Evolutionary conservation across 257 asterid species (phyloP), one percentile per base, ranked within the genome.

Genomic region (Jacaranda mimosifolia): DNA sequence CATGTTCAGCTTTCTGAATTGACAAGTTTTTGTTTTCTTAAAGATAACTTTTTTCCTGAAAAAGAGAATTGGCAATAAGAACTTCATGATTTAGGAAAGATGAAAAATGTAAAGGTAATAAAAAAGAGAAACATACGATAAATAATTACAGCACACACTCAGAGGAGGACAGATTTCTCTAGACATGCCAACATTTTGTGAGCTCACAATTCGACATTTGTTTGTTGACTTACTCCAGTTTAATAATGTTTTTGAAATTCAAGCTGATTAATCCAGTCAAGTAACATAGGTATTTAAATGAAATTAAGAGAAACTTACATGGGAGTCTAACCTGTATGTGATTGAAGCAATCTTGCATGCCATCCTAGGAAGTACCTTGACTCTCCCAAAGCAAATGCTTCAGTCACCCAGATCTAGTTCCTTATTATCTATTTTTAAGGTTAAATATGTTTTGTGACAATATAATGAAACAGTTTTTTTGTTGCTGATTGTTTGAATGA

Each of bases 401-500:
- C 3, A 45, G 17, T 13, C 59, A 9, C 68, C 62, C 48, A 46
- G 39, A 71, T 71, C 40, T 7, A 48, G 59, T 56, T 18, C 19
- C 49, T 58, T 60, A 39, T 38, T 2, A 36, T 45, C 42, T 6
- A 9, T 39, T 52, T 45, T 39, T 26, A 26, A 26, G 43, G 38
- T 67, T 68, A 18, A 43, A 45, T 18, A 19, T 55, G n/a, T 51
- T 9, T n/a, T 63, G 3, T 9, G 19, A 48, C 65, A 17, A 40
- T 19, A 6, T 6, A 65, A 6, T 18, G 53, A 13, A 49, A 35
- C 17, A 8, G 32, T 26, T 26, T 26, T 35, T 26, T 63, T 53
- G n/a, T 26, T 59, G 56, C 26, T 3, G 40, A 11, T 12, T 71
- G 52, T 72, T 32, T 72, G 63, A 18, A 70, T 49, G 80, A 35